A percentile compares a stretch with the other conserved stretches of the same genome.
Evolutionary conservation across 768 basidiomycete genomes (phyloP).

Genomic region (Amanita phalloides): DNA sequence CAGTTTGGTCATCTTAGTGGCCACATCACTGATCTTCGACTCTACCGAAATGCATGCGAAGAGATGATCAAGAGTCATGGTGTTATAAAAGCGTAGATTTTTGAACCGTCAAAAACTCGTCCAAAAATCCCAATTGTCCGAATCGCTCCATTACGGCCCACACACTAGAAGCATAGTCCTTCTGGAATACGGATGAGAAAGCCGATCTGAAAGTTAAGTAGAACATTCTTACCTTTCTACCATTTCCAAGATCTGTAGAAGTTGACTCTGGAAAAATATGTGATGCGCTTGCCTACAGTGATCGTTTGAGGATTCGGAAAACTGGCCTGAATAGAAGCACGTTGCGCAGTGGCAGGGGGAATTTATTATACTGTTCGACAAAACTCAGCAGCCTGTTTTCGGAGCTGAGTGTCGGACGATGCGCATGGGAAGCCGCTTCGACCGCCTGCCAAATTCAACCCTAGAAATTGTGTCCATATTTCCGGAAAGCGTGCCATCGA

Average conservation of each 20-base stretch:
- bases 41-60: background rate
- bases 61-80: background rate
- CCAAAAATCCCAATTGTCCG: background rate
- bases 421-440: too few relatives aligned
- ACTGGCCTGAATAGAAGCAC: background rate
- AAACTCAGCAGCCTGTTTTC: too few relatives aligned
- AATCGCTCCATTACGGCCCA: background rate
- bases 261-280: background rate
- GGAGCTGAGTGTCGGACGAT: too few relatives aligned
- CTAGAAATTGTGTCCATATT: background rate
- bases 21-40: background rate
- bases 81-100: background rate
- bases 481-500: background rate
- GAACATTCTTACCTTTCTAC: background rate
- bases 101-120: background rate
- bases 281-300: background rate
- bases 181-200: background rate
- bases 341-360: too few relatives aligned
- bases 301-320: background rate
- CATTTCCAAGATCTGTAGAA: background rate
- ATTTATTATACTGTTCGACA: too few relatives aligned
- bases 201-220: background rate
- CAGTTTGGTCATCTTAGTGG: background rate
- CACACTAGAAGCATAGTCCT: background rate
- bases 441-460: too few relatives aligned